These are phyloP conservation scores for Fraxinus dipetala DNA, from an alignment of 305 asterid species.

Conservation along the genomic window DNA sequence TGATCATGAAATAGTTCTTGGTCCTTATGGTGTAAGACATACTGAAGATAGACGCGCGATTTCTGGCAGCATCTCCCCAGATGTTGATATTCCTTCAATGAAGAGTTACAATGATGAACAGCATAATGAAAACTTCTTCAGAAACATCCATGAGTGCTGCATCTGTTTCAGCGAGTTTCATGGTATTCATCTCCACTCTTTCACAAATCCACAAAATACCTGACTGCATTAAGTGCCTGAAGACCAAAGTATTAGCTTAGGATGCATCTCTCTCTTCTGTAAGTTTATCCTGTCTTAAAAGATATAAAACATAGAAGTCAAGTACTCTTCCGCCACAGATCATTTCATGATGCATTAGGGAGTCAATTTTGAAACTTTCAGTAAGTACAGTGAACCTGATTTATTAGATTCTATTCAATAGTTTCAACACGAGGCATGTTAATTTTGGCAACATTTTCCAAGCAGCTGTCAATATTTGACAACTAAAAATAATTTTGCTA, in stretches of 20 bases:
- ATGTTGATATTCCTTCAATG: conserved; percentile 61
- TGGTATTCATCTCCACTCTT: conserved; percentile 42
- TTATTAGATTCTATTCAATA: not conserved
- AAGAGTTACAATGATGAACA: conserved; percentile 76
- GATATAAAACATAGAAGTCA: not conserved
- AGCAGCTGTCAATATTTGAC: not conserved
- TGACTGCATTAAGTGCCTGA: not conserved
- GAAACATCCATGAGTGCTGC: conserved; percentile 70
- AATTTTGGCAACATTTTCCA: not conserved
- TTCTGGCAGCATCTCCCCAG: conserved; percentile 59
- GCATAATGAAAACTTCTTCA: conserved; percentile 55
- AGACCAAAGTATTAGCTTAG: not conserved
- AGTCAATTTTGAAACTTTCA: not conserved
- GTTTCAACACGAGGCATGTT: not conserved
- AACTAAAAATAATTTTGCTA: not conserved
- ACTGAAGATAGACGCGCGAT: conserved; percentile 66
- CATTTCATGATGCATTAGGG: not conserved
- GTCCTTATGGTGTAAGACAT: conserved; percentile 44
- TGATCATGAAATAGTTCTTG: conserved; percentile 64
- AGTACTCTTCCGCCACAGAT: not conserved
- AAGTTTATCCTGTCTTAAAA: not conserved
- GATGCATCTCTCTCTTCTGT: not conserved
- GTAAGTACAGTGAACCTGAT: not conserved
- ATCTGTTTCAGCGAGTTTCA: conserved; percentile 72
- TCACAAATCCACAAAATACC: not conserved